Conservation (phyloP, 1,284 basidiomycete genomes). For the Pseudozyma hubeiensis region DNA sequence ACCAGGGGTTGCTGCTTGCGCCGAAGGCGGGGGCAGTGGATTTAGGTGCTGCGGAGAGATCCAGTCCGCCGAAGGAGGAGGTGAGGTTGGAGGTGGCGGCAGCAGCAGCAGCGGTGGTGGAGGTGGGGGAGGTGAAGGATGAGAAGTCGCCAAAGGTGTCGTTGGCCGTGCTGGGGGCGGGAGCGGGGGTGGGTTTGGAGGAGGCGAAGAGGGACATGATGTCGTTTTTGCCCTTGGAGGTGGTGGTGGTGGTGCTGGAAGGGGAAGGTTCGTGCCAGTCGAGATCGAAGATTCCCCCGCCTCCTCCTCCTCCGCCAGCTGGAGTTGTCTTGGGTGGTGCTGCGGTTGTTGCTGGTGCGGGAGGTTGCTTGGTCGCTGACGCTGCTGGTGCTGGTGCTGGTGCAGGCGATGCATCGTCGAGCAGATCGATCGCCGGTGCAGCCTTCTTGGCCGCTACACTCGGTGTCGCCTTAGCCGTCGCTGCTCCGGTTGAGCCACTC, state of each 20-base stretch:
- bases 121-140: slow-evolving; percentile 18
- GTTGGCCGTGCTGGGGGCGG: neutral
- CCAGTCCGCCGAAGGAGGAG: slow-evolving; percentile 26
- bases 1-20: slow-evolving; percentile 18
- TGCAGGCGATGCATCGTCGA: slow-evolving; percentile 32
- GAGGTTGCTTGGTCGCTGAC: slow-evolving; percentile 17
- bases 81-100: slow-evolving; percentile 3
- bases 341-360: slow-evolving; percentile 7
- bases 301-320: slow-evolving; percentile 71
- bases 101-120: neutral
- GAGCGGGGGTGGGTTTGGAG: slow-evolving; percentile 15
- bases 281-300: slow-evolving; percentile 82
- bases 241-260: slow-evolving; percentile 25
- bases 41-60: slow-evolving; percentile 12
- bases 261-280: slow-evolving; percentile 75
- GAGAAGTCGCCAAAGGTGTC: slow-evolving; percentile 34
- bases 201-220: slow-evolving; percentile 81
- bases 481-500: neutral
- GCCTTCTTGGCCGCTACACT: slow-evolving; percentile 2
- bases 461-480: neutral
- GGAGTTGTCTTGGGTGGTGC: slow-evolving; percentile 58
- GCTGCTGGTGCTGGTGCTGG: slow-evolving; percentile 12
- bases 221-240: slow-evolving; percentile 75
- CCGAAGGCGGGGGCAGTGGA: slow-evolving; percentile 1
- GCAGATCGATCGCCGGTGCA: slow-evolving; percentile 24